Base-by-base conservation (phyloP, 805 yeast genomes). In the Blastobotrys americana region DNA sequence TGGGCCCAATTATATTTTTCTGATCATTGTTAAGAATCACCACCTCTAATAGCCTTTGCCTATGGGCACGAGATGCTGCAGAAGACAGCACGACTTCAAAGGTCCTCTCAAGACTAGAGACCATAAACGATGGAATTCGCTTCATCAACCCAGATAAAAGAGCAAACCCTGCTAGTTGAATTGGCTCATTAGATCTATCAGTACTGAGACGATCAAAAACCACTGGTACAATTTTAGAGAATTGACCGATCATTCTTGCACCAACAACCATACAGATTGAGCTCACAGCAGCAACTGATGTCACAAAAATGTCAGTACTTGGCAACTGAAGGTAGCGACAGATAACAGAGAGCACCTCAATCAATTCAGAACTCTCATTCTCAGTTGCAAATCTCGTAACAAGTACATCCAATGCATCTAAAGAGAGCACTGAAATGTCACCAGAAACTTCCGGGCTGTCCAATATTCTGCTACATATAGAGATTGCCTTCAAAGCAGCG, bases 171-270 rank as follows among this genome's bases (percentile, higher is more conserved):
- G 97, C 77, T 13, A 85, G 70, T 59, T 87, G 93, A 28, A 87
- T 59, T 46, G 77, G 61, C 18, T 40, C 44, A 34, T 41, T 64
- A 60, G 38, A 64, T 8, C 54, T 45, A 10, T 73, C 66, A 5
- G 61, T 52, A 22, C 73, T 69, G 66, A 84, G 82, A 33, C 85
- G 72, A 21, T 68, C 66, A 44, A 87, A 70, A 8, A 84, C 69
- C 10, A 87, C 85, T 13, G 88, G 86, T 49, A 93, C 76, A 58
- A 89, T 80, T 62, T 80, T 82, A 25, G 97, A 86, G 71, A 88
- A 84, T 57, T 73, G 76, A 4, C 95, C 89, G 58, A 93, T 82
- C 50, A 82, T 72, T 58, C 87, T 84, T 16, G 94, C 89, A 43
- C 98, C 98, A 38, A 89, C 64, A 19, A 79, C 74, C 42, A 80